Evolutionary conservation across 805 yeast genomes (phyloP).

Genomic region (Nadsonia fulvescens): DNA sequence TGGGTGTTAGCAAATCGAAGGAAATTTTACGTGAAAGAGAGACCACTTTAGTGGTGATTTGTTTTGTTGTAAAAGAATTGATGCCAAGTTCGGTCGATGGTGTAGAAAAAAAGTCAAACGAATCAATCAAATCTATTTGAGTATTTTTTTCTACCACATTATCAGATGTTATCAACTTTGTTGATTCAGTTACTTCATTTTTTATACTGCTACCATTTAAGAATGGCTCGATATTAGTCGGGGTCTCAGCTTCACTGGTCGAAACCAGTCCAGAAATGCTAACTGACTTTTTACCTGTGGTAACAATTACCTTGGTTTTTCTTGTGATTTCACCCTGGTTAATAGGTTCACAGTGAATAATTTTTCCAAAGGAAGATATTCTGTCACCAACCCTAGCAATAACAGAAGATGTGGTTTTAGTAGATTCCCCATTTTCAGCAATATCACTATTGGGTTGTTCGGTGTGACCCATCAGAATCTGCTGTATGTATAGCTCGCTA

Average conservation of each 20-base stretch:
- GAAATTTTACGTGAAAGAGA: slow-evolving; percentile 6
- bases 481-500: slow-evolving; percentile 20
- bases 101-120: slow-evolving; percentile 1
- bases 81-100: slow-evolving; percentile 2
- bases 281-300: slow-evolving; percentile 17
- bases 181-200: slow-evolving; percentile 13
- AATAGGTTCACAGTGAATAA: slow-evolving; percentile 53
- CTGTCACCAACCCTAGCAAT: slow-evolving; percentile 27
- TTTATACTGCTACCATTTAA: slow-evolving; percentile 1
- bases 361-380: slow-evolving; percentile 28
- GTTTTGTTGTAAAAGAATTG: slow-evolving; percentile 3
- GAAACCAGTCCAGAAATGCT: not conserved
- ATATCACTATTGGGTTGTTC: slow-evolving; percentile 1
- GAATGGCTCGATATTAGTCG: slow-evolving; percentile 3
- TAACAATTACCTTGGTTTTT: slow-evolving; percentile 35
- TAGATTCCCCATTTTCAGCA: slow-evolving; percentile 6
- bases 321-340: slow-evolving; percentile 40
- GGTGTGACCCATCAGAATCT: slow-evolving; percentile 17
- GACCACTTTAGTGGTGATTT: slow-evolving; percentile 3
- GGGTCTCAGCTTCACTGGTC: slow-evolving; percentile 1
- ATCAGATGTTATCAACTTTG: slow-evolving; percentile 9
- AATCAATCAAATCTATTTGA: not conserved
- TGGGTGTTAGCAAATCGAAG: slow-evolving; percentile 9
- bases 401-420: slow-evolving; percentile 18
- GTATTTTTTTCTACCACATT: slow-evolving; percentile 3